These are phyloP conservation scores for Candida krabiensis DNA, from an alignment of 805 yeast species.

Conservation along the genomic window DNA sequence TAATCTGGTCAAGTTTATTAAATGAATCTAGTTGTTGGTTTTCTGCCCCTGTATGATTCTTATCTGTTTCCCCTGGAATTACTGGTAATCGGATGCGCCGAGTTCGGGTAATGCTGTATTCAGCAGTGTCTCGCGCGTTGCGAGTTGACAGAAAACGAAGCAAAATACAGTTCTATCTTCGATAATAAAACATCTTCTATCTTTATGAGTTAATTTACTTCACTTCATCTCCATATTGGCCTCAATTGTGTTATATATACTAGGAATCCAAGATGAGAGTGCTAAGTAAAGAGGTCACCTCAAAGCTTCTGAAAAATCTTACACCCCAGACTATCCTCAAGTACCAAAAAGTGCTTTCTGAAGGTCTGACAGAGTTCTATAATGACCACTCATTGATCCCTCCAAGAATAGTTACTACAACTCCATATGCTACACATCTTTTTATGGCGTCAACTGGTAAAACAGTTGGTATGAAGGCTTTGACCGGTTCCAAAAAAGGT, in stretches of 20 bases:
- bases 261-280: conserved; percentile 34
- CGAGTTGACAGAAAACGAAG: too few species aligned
- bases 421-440: conserved; percentile 47
- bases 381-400: conserved; percentile 50
- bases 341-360: conserved; percentile 38
- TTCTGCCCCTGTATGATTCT: too few species aligned
- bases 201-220: too few species aligned
- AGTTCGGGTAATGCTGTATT: too few species aligned
- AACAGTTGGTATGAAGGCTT: conserved; percentile 57
- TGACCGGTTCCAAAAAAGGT: conserved; percentile 58
- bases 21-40: too few species aligned
- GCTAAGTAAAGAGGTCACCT: conserved; percentile 32
- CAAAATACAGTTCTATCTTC: too few species aligned
- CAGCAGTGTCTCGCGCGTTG: too few species aligned
- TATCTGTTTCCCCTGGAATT: too few species aligned
- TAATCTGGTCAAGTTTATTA: conserved; percentile 25
- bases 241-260: too few species aligned
- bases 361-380: conserved; percentile 42
- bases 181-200: too few species aligned
- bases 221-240: too few species aligned
- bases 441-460: conserved; percentile 68
- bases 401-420: conserved; percentile 47
- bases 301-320: conserved; percentile 31
- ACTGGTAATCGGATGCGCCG: too few species aligned
- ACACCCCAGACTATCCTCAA: conserved; percentile 24